Conservation (phyloP, 225 moss, liverwort and hornwort species). For the Neckera pumila region DNA sequence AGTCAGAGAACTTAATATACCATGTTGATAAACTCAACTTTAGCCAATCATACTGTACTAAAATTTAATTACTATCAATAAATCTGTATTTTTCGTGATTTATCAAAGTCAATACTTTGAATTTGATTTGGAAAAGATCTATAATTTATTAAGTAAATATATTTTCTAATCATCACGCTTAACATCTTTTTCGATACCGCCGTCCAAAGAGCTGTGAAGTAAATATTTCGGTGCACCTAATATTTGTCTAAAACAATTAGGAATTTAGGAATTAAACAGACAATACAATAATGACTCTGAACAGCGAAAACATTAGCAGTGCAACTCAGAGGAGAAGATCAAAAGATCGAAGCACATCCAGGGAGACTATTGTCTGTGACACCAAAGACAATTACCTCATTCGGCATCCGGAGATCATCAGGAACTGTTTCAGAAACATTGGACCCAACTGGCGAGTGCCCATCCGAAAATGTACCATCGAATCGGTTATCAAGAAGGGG, state of each 20-base stretch:
- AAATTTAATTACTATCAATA: neutral
- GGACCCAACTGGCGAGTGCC: conserved; percentile 74
- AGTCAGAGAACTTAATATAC: neutral
- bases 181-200: neutral
- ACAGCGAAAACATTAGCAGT: neutral
- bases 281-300: neutral
- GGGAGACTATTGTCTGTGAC: neutral
- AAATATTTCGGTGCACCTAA: neutral
- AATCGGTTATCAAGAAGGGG: conserved; percentile 23
- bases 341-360: neutral
- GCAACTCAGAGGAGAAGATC: neutral
- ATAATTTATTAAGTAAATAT: neutral
- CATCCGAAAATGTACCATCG: conserved; percentile 67
- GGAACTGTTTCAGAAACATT: conserved; percentile 36
- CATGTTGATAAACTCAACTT: neutral
- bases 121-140: neutral
- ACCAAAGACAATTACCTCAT: conserved; percentile 23
- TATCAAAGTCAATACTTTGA: neutral
- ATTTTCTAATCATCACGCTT: neutral
- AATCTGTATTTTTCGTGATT: neutral
- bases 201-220: neutral
- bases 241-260: neutral
- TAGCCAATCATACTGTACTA: neutral
- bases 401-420: conserved; percentile 29
- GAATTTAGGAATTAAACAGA: neutral